Evolutionary conservation across 2,329 filamentous ascomycete species (phyloP).

Genomic region (Diaporthe aspalathi): DNA sequence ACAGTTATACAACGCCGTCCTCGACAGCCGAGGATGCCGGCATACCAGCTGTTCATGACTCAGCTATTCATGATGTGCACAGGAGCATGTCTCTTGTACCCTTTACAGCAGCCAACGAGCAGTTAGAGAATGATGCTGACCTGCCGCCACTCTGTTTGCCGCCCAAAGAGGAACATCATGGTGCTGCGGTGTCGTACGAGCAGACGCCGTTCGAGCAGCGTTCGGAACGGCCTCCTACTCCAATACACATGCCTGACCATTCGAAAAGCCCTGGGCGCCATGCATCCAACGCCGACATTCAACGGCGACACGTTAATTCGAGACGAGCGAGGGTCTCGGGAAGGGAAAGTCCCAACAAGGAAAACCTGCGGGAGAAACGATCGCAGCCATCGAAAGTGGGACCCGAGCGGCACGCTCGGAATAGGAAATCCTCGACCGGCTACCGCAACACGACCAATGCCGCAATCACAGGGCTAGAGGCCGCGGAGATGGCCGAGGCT

Average conservation of each 20-base stretch:
- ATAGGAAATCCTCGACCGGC: conserved; percentile 46
- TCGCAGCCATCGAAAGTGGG: too few species aligned
- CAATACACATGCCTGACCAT: background rate
- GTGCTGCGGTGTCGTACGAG: too few species aligned
- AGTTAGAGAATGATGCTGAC: too few species aligned
- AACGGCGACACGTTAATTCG: background rate
- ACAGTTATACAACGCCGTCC: background rate
- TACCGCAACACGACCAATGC: conserved; percentile 48
- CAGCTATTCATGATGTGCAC: too few species aligned
- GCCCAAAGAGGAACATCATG: background rate
- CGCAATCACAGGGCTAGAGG: conserved; percentile 43
- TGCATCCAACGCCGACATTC: background rate
- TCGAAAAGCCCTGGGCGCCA: background rate
- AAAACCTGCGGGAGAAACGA: background rate
- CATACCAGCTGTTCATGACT: too few species aligned
- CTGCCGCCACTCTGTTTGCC: too few species aligned
- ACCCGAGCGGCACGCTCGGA: conserved; percentile 41
- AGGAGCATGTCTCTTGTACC: background rate
- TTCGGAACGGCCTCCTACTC: background rate
- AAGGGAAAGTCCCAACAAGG: background rate
- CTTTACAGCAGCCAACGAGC: too few species aligned
- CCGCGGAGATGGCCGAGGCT: conserved; percentile 40
- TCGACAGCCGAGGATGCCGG: too few species aligned
- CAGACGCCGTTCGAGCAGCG: background rate
- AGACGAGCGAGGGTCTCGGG: background rate